Conservation (phyloP, 768 basidiomycete species). For the Xerocomus potaroensis region DNA sequence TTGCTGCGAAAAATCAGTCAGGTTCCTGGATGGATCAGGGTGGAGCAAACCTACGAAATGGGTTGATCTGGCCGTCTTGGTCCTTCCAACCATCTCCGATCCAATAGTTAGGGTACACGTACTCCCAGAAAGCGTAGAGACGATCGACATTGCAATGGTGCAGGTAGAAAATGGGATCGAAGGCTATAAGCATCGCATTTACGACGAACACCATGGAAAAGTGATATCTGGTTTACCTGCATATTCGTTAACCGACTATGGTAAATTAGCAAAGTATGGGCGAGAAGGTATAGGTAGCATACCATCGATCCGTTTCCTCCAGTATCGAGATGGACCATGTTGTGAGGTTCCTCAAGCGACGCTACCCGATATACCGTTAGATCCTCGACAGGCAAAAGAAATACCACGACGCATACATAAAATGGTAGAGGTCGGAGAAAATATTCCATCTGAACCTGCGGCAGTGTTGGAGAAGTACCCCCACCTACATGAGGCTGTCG, state of each 20-base stretch:
- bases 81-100: conserved; percentile 11
- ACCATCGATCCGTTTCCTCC: conserved; percentile 20
- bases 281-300: not conserved
- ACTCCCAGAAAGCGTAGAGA: conserved; percentile 20
- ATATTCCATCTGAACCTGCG: not conserved
- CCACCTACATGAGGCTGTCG: not conserved
- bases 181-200: not conserved
- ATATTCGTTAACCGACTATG: conserved; percentile 14
- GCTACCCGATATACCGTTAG: conserved; percentile 6
- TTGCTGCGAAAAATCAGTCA: not conserved
- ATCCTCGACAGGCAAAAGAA: too few relatives aligned
- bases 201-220: not conserved
- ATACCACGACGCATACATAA: not conserved
- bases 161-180: conserved; percentile 18
- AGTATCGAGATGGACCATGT: conserved; percentile 14
- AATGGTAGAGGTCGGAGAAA: not conserved
- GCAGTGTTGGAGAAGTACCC: not conserved
- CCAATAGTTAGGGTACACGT: conserved; percentile 18
- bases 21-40: not conserved
- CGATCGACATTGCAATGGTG: conserved; percentile 20
- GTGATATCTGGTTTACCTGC: conserved; percentile 7
- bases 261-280: not conserved
- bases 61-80: not conserved
- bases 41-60: conserved; percentile 9
- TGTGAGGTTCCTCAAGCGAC: conserved; percentile 19